Base-by-base conservation (phyloP, 129 eudicot genomes). In the Oenanthe sinensis region DNA sequence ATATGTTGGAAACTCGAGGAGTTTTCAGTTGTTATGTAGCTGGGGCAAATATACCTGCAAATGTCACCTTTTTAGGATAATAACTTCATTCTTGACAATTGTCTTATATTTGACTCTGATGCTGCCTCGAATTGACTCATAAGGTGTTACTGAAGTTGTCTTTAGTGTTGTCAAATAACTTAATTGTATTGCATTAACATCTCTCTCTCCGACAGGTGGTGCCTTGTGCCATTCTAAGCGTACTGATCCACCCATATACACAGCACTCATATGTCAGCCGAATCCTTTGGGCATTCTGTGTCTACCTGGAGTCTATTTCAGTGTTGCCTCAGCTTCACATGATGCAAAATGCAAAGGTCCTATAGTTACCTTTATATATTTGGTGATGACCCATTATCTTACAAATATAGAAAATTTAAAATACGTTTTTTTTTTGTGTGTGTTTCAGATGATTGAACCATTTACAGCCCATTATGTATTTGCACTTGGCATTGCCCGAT, bases 311-410 rank as follows among this genome's bases (percentile, higher is more conserved):
- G 87, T 80, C 98, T 58, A 84, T 94, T 75, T 85, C 98, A 49
- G 96, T 94, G 68, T 81, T 94, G 77, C 97, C 98, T 78, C 98
- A 94, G 81, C 96, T 94, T 79, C 85, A 82, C 24, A 79, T 88
- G 86, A 87, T 94, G 88, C 98, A 94, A 81, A 94, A 94, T 43
- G 85, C 97, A 67, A 89, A 93, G 98, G 98, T 93, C 80, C 80
- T 79, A 55, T 75, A 47, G 65, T 9, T 62, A 3, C 19, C 76
- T 44, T 42, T 14, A 28, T 71, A 28, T 33, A 40, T 54, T 37
- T 43, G n/a, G 22, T 75, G 77, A 11, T 16, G 40, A 36, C 7
- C 19, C 17, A 26, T 14, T 72, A 11, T 74, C 17, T 55, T 33
- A 17, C 12, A 50, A 75, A 44, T 43, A 22, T 6, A 5, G 39